Base-by-base conservation (phyloP, 805 yeast genomes). In the Yamadazyma akitaensis region DNA sequence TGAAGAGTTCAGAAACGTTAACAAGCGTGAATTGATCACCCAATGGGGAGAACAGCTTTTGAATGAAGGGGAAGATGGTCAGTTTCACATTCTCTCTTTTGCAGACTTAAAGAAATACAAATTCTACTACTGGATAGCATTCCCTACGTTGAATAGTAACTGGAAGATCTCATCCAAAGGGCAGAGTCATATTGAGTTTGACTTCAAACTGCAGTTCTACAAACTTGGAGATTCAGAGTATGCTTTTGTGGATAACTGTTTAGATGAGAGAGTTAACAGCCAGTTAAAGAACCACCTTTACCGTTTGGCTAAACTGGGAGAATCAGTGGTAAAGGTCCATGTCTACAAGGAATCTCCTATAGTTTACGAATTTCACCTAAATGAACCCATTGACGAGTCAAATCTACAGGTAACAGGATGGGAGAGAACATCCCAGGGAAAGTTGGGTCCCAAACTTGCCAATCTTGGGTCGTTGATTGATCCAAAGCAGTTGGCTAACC, bases 61-160 rank as follows among this genome's bases (percentile, higher is more conserved):
- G 36, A 37, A 50, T 12, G 45, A 50, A 5, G 56, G 60, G n/a
- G 60, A 65, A 0, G 62, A 72, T 19, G 81, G 75, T 1, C 55
- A 51, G 28, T 65, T 72, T 47, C 57, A 57, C 38, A 48, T 71
- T 11, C 67, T 91, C 25, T 75, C 90, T 36, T 94, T 83, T 66
- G 85, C 96, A 0, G 99, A 94, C 63, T 75, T 94, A 60, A 94
- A 94, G 63, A 88, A 86, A 65, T 91, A 86, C 69, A 82, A 78
- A 58, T 92, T 85, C 60, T 85, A 79, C 58, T 91, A 94, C 65
- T 95, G 99, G 99, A 77, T 88, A 53, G 85, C 88, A 13, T 81
- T 81, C 51, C 97, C 99, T 0, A 67, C 79, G 1, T 62, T 88
- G 30, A 32, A 49, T 16, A 48, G 50, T 25, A 18, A 40, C 17